Conservation (phyloP, 345 rosid species). For the Syzygium aromaticum region DNA sequence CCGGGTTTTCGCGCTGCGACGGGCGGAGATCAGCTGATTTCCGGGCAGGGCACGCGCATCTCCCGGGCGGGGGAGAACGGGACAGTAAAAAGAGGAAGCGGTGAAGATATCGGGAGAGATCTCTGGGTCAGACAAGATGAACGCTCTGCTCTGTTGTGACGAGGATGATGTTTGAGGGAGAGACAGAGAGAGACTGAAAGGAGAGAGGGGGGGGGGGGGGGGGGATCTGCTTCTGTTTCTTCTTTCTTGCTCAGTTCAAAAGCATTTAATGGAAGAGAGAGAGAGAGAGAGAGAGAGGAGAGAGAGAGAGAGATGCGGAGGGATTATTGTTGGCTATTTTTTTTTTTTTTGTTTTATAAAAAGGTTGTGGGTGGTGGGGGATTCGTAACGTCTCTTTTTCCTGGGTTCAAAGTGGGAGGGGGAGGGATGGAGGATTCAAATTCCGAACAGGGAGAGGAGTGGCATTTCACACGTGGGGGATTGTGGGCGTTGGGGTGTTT, state of each 20-base stretch:
- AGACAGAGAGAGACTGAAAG: background rate
- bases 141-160: background rate
- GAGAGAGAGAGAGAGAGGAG: background rate
- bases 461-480: background rate
- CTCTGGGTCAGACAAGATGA: background rate
- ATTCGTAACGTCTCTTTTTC: slow-evolving; percentile 52
- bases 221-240: background rate
- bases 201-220: too few relatives aligned
- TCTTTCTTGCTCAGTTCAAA: background rate
- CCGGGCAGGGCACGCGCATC: background rate
- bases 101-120: background rate
- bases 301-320: background rate
- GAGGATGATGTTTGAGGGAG: background rate
- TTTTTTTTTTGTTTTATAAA: background rate
- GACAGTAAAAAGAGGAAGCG: background rate
- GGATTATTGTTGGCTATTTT: background rate
- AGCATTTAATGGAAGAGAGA: background rate
- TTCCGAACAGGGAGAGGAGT: slow-evolving; percentile 24
- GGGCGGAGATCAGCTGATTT: background rate
- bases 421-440: slow-evolving; percentile 52
- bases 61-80: background rate
- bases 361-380: background rate
- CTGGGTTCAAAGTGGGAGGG: background rate
- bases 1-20: background rate
- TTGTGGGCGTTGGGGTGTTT: too few relatives aligned